Evolutionary conservation across 305 asterid species (phyloP).

Genomic region (Ilex paraguariensis): DNA sequence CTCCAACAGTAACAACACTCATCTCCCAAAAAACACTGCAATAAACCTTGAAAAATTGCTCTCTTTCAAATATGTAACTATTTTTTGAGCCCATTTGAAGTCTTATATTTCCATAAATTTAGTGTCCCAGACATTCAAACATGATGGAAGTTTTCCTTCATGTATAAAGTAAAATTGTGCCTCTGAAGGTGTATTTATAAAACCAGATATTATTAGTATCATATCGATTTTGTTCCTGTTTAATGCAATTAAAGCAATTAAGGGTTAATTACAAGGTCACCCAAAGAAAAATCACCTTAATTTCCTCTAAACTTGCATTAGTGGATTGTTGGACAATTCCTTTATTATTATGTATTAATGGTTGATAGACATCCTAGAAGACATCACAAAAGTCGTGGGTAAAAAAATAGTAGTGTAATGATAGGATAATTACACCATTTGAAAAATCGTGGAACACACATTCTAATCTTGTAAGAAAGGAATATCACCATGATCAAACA

Average conservation of each 20-base stretch:
- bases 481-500: too few species aligned
- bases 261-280: constrained; percentile 6
- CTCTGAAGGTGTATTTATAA: too few species aligned
- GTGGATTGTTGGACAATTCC: constrained; percentile 72
- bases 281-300: constrained; percentile 32
- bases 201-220: too few species aligned
- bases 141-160: too few species aligned
- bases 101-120: too few species aligned
- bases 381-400: constrained; percentile 91
- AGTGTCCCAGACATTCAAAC: too few species aligned
- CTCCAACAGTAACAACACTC: constrained; percentile 78
- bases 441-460: too few species aligned
- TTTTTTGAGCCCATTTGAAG: not conserved
- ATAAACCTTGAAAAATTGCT: constrained; percentile 18
- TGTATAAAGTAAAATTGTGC: too few species aligned
- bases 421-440: too few species aligned
- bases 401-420: not conserved
- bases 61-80: constrained; percentile 1
- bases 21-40: constrained; percentile 26
- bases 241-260: constrained; percentile 4
- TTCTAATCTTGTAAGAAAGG: too few species aligned
- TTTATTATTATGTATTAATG: constrained; percentile 77
- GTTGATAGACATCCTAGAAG: constrained; percentile 89
- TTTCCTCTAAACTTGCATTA: constrained; percentile 48
- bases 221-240: not conserved